Conservation (phyloP, 148 eudicot species). For the Chenopodium formosanum region DNA sequence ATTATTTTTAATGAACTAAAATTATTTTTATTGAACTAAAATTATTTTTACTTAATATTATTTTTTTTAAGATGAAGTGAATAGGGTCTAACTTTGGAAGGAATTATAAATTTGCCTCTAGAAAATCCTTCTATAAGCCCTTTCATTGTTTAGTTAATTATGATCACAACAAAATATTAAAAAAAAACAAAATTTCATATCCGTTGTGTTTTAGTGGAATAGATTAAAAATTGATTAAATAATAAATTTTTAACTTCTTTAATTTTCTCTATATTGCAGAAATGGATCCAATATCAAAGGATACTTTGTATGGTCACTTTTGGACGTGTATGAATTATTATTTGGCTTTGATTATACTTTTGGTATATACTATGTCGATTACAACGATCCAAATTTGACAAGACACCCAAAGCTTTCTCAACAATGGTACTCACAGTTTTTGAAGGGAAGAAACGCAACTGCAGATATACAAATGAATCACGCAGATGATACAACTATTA, state of each 20-base stretch:
- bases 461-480: neutral
- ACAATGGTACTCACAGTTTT: constrained; percentile 59
- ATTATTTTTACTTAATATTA: too few species aligned
- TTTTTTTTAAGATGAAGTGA: too few species aligned
- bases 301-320: constrained; percentile 60
- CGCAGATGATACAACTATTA: neutral
- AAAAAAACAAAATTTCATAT: too few species aligned
- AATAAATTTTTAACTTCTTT: too few species aligned
- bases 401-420: constrained; percentile 58
- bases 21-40: too few species aligned
- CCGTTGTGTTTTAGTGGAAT: too few species aligned
- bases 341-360: constrained; percentile 34
- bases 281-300: constrained; percentile 61
- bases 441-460: constrained; percentile 33
- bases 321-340: constrained; percentile 57
- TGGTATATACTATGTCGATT: constrained; percentile 59
- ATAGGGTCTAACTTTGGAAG: too few species aligned
- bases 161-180: too few species aligned
- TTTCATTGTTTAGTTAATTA: too few species aligned
- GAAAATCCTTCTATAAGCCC: too few species aligned
- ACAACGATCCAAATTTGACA: constrained; percentile 46
- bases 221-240: neutral
- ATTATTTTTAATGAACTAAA: too few species aligned
- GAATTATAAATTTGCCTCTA: too few species aligned
- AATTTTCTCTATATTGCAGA: constrained; percentile 25